These are phyloP conservation scores for Effrenium voratum DNA, from an alignment of 73 alveolate species.

Conservation along the genomic window DNA sequence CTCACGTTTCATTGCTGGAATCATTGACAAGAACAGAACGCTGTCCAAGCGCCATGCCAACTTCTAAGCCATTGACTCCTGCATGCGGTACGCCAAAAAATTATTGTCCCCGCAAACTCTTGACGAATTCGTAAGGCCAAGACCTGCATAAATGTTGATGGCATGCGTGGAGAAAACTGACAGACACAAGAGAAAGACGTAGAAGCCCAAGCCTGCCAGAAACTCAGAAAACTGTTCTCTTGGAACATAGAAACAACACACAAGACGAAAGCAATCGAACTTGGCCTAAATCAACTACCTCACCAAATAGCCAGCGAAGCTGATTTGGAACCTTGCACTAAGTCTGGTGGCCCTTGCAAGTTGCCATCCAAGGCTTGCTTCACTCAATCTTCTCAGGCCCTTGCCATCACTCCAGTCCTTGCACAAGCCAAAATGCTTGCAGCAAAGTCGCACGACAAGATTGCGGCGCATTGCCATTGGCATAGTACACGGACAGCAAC, in stretches of 20 bases:
- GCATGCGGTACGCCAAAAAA: too few relatives aligned
- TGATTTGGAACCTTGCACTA: conserved; percentile 90
- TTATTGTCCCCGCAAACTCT: too few relatives aligned
- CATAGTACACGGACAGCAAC: conserved; percentile 97
- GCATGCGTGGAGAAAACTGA: conserved; percentile 99
- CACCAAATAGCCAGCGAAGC: conserved; percentile 92
- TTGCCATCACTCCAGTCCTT: too few relatives aligned
- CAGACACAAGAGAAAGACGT: conserved; percentile 96
- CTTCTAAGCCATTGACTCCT: conserved; percentile 97
- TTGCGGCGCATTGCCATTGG: conserved; percentile 95
- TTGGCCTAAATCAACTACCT: conserved; percentile 94
- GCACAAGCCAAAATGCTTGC: too few relatives aligned
- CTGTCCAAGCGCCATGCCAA: too few relatives aligned
- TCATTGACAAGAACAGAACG: too few relatives aligned
- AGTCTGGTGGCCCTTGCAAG: too few relatives aligned
- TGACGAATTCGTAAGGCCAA: too few relatives aligned
- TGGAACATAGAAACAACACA: neutral
- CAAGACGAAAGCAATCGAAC: neutral
- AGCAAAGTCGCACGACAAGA: too few relatives aligned
- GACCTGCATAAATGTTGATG: conserved; percentile 98
- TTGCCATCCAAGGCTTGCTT: too few relatives aligned
- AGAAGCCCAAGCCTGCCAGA: conserved; percentile 94
- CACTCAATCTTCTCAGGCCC: too few relatives aligned
- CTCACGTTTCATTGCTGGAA: too few relatives aligned
- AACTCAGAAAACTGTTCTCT: neutral